Percentiles rank a stretch among this genome's conserved stretches.
phyloP scores from a whole-genome alignment of 257 asterid species.

The Solanum ossicruentum region DNA sequence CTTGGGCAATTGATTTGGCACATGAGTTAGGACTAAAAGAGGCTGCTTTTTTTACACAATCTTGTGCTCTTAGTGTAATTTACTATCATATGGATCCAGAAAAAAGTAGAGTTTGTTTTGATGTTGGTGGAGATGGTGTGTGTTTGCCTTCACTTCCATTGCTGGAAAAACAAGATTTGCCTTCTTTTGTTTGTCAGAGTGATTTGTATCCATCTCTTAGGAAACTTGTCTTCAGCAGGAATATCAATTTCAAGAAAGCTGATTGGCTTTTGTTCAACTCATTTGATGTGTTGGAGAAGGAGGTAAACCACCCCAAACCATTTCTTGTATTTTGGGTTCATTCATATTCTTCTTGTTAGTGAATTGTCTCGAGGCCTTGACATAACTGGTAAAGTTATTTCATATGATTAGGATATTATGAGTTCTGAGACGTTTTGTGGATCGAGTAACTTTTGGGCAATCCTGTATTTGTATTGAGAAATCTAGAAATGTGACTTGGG shows the following conservation, averaged over 20 bases:
- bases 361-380: neutral
- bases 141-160: constrained; percentile 27
- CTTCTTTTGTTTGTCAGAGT: constrained; percentile 9
- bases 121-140: neutral
- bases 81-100: constrained; percentile 27
- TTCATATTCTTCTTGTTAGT: neutral
- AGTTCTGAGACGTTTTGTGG: rapidly evolving
- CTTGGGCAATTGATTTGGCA: constrained; percentile 11
- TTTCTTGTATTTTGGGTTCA: neutral
- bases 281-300: constrained; percentile 38
- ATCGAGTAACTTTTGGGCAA: neutral
- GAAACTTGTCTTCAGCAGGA: neutral
- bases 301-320: neutral
- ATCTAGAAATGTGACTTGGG: neutral
- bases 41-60: constrained; percentile 32
- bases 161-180: constrained; percentile 21
- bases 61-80: constrained; percentile 18
- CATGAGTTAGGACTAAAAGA: constrained; percentile 11
- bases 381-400: neutral
- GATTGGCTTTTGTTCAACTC: constrained; percentile 62
- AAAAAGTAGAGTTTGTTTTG: constrained; percentile 4
- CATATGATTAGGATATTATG: rapidly evolving
- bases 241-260: constrained; percentile 22
- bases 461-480: neutral
- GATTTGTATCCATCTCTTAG: constrained; percentile 4